Evolutionary conservation across 768 basidiomycete species (phyloP).

Genomic region (Hypholoma fasciculare): DNA sequence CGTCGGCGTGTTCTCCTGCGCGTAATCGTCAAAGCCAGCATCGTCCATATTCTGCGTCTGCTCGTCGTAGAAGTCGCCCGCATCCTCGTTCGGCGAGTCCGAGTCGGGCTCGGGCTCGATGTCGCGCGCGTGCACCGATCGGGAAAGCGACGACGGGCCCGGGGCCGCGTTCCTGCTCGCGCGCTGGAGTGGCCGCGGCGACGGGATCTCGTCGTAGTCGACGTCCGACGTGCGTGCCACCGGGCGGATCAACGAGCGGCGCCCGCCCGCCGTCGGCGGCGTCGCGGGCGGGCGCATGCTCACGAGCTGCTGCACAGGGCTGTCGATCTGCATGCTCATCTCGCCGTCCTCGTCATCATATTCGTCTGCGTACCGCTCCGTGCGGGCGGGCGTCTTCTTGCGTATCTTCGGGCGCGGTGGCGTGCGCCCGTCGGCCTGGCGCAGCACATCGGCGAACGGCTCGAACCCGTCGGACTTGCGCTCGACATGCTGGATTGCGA

Average conservation of each 20-base stretch:
- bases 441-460: slow-evolving; percentile 73
- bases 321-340: slow-evolving; percentile 79
- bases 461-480: slow-evolving; percentile 83
- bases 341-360: slow-evolving; percentile 57
- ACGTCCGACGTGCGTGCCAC: slow-evolving; percentile 52
- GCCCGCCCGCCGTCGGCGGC: slow-evolving; percentile 34
- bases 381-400: slow-evolving; percentile 46
- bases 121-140: slow-evolving; percentile 30
- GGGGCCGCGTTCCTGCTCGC: slow-evolving; percentile 33
- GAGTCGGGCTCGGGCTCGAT: slow-evolving; percentile 24
- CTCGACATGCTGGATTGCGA: slow-evolving; percentile 65
- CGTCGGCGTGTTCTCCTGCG: slow-evolving; percentile 20
- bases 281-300: slow-evolving; percentile 41
- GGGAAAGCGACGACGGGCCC: slow-evolving; percentile 42
- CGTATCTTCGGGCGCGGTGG: slow-evolving; percentile 55
- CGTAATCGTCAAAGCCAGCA: slow-evolving; percentile 28
- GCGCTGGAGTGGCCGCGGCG: slow-evolving; percentile 43
- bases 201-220: slow-evolving; percentile 64
- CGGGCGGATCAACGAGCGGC: slow-evolving; percentile 45
- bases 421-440: slow-evolving; percentile 66
- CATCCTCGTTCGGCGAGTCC: slow-evolving; percentile 29
- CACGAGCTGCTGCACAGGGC: slow-evolving; percentile 45
- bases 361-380: slow-evolving; percentile 30
- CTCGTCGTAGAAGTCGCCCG: slow-evolving; percentile 27
- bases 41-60: slow-evolving; percentile 20